Base-by-base conservation (phyloP, 179 eudicot species). In the Patellifolia procumbens region DNA sequence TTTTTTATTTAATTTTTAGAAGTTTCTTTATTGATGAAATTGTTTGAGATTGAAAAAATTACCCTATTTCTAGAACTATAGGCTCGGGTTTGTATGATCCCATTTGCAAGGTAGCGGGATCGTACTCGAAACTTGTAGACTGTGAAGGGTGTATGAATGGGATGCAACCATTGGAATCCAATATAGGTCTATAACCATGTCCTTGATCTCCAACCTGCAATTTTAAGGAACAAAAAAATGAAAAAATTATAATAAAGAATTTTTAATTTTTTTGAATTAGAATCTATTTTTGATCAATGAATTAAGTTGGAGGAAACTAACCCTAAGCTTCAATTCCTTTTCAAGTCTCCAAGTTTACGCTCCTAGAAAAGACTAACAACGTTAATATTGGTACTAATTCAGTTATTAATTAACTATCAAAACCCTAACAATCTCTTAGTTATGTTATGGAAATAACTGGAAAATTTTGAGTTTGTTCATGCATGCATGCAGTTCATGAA, bases 241-340 rank as follows among this genome's bases (percentile, higher is more conserved):
- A 20, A 35, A n/a, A 45, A 29, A 9, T 13, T 22, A 20, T 62
- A 29, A 13, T 8, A 61, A 61, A 60, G 3, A 0, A 10, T 9
- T 9, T 59, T 28, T 28, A 39, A 4, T 53, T 53, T 60, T 29
- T 31, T 20, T 29, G n/a, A n/a, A n/a, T n/a, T n/a, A n/a, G n/a
- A n/a, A n/a, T n/a, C n/a, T 15, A 8, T 63, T 63, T 35, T 35
- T 35, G 39, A 9, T 28, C 7, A 26, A 39, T 35, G 13, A 0
- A 39, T 39, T 39, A 43, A 70, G 77, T 79, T 85, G 70, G 78
- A 24, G 70, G 81, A 76, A 64, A 39, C 81, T 83, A 80, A 94
- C 97, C 92, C 89, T 93, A 49, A 87, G 74, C 92, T 93, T 91
- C 73, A 95, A 85, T 65, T 90, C 95, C 88, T 95, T 87, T 93